A percentile compares a stretch with the other conserved stretches of the same genome.
These are phyloP conservation scores for Lonicera japonica DNA, from an alignment of 129 eudicot species.

Conservation along the genomic window DNA sequence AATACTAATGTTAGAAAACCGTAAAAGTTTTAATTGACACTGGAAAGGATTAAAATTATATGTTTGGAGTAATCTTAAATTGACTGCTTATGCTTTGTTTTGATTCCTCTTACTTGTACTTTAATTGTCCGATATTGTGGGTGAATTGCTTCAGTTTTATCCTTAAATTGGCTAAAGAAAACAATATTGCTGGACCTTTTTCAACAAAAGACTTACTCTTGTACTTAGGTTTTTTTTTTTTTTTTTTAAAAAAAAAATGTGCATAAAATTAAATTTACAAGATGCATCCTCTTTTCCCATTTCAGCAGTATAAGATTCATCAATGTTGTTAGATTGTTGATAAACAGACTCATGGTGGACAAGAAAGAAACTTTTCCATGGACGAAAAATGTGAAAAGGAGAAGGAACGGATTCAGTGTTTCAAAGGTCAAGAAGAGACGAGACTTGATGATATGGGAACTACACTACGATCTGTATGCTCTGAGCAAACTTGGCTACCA, in stretches of 20 bases:
- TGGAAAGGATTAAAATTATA: too few species aligned
- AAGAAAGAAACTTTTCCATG: constrained; percentile 16
- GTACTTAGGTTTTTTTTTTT: too few species aligned
- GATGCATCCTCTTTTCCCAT: background rate
- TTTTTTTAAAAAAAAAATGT: background rate
- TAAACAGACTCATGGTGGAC: constrained; percentile 28
- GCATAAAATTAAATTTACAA: too few species aligned
- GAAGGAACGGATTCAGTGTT: constrained; percentile 1
- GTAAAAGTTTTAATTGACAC: too few species aligned
- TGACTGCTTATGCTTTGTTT: too few species aligned
- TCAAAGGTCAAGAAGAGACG: constrained; percentile 16
- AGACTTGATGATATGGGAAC: constrained; percentile 27
- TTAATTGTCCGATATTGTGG: too few species aligned
- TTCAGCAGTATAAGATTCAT: background rate
- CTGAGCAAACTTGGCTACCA: constrained; percentile 44
- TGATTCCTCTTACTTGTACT: too few species aligned
- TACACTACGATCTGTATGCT: constrained; percentile 46
- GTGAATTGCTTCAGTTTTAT: background rate
- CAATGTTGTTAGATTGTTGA: constrained; percentile 6
- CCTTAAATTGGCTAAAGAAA: background rate
- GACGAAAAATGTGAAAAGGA: constrained; percentile 17
- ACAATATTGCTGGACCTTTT: too few species aligned
- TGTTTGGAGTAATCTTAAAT: too few species aligned
- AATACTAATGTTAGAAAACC: too few species aligned
- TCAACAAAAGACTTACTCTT: background rate